These are phyloP conservation scores for Noccaea caerulescens DNA, from an alignment of 345 rosid genomes.

Conservation along the genomic window DNA sequence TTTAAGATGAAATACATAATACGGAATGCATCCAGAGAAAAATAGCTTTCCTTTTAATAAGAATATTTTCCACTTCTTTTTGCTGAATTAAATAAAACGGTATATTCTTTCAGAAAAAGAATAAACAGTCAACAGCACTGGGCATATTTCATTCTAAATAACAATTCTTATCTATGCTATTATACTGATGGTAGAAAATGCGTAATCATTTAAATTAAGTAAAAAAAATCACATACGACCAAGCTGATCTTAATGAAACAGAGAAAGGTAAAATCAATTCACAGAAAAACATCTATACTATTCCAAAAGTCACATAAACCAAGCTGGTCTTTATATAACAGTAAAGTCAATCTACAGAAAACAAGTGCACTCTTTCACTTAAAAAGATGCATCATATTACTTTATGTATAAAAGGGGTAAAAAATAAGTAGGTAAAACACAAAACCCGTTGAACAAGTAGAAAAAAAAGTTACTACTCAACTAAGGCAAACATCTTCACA, in stretches of 20 bases:
- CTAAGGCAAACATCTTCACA: constrained; percentile 16
- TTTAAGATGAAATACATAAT: background rate
- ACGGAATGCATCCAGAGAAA: constrained; percentile 18
- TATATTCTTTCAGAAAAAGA: constrained; percentile 1
- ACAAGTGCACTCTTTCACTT: constrained; percentile 9
- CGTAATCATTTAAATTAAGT: background rate
- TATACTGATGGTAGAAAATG: background rate
- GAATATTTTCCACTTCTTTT: background rate
- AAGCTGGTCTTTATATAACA: background rate
- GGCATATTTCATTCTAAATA: background rate
- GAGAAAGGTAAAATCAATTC: constrained; percentile 1
- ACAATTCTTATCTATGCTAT: background rate
- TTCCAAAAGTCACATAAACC: constrained; percentile 20
- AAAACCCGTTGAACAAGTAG: constrained; percentile 10
- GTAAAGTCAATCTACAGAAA: constrained; percentile 18
- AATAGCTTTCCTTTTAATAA: constrained; percentile 1
- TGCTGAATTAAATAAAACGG: background rate
- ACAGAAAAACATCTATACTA: constrained; percentile 10
- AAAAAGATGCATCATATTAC: constrained; percentile 17
- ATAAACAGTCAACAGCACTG: background rate
- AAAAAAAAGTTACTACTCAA: background rate
- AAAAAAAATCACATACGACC: background rate
- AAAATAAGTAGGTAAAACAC: background rate
- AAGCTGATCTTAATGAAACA: constrained; percentile 8
- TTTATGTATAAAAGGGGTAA: background rate